These are phyloP conservation scores for Condylostoma magnum DNA, from an alignment of 169 alveolate species.

Conservation along the genomic window DNA sequence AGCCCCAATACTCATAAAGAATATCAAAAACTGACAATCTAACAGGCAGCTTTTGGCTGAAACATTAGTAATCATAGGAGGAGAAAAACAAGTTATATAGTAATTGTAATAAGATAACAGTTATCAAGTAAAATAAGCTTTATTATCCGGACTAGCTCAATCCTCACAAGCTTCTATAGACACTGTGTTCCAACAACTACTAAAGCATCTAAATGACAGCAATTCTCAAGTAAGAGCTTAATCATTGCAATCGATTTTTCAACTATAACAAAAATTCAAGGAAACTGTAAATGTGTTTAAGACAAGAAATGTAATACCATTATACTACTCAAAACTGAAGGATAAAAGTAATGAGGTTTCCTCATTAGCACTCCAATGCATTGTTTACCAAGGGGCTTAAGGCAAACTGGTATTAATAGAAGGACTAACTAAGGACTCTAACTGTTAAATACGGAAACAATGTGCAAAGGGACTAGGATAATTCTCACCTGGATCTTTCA, in stretches of 20 bases:
- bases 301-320: slow-evolving; percentile 62
- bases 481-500: slow-evolving; percentile 60
- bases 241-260: slow-evolving; percentile 50
- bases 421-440: slow-evolving; percentile 68
- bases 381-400: slow-evolving; percentile 63
- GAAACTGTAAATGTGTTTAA: slow-evolving; percentile 61
- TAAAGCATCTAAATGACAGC: slow-evolving; percentile 48
- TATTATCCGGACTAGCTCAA: no score
- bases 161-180: no score
- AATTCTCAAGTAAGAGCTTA: slow-evolving; percentile 51
- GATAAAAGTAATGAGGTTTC: slow-evolving; percentile 64
- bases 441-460: slow-evolving; percentile 54
- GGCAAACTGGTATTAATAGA: slow-evolving; percentile 76
- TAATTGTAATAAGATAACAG: slow-evolving; percentile 8
- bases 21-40: slow-evolving; percentile 58
- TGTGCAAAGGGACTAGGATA: slow-evolving; percentile 67
- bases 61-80: slow-evolving; percentile 70
- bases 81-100: slow-evolving; percentile 59
- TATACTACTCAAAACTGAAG: slow-evolving; percentile 52
- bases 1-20: slow-evolving; percentile 54
- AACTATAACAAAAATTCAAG: slow-evolving; percentile 58
- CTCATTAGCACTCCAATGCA: slow-evolving; percentile 55
- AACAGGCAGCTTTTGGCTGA: slow-evolving; percentile 71
- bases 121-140: slow-evolving; percentile 61
- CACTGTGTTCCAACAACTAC: slow-evolving; percentile 66